phyloP scores from a whole-genome alignment of 768 basidiomycete species.

The Lactarius hatsudake region DNA sequence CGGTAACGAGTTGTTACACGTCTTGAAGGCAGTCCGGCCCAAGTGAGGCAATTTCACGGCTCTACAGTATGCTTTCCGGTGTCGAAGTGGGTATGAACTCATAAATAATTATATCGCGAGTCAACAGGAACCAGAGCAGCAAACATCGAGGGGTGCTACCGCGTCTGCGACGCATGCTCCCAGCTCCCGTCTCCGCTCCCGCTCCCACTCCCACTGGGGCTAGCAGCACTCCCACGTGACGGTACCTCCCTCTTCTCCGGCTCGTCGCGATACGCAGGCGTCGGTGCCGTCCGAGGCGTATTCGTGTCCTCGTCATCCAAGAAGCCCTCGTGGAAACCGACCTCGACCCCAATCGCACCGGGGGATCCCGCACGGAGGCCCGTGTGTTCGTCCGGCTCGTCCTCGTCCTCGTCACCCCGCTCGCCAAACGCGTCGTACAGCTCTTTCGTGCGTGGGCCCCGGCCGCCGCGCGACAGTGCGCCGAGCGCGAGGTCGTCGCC shows the following conservation, averaged over 20 bases:
- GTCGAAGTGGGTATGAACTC: background rate
- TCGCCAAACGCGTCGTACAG: constrained; percentile 97
- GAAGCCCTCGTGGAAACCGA: constrained; percentile 76
- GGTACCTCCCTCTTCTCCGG: constrained; percentile 36
- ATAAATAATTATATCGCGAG: background rate
- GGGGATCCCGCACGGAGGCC: constrained; percentile 47
- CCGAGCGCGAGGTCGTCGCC: constrained; percentile 80
- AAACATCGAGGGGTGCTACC: constrained; percentile 30
- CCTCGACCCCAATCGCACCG: constrained; percentile 29
- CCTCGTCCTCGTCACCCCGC: constrained; percentile 76
- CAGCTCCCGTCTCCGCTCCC: constrained; percentile 62
- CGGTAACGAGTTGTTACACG: too few species aligned
- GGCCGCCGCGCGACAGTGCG: constrained; percentile 46
- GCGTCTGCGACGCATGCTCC: constrained; percentile 61
- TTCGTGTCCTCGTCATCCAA: constrained; percentile 70
- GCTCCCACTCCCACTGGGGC: constrained; percentile 31
- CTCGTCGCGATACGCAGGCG: constrained; percentile 52
- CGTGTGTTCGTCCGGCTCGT: constrained; percentile 72
- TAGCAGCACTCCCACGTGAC: background rate
- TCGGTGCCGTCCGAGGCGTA: constrained; percentile 29
- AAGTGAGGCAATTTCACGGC: too few species aligned
- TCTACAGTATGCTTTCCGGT: too few species aligned
- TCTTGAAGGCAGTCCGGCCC: too few species aligned
- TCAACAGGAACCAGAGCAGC: background rate
- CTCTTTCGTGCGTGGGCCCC: constrained; percentile 62